Evolutionary conservation across 768 basidiomycete genomes (phyloP).

Genomic region (Dentipellis fragilis): DNA sequence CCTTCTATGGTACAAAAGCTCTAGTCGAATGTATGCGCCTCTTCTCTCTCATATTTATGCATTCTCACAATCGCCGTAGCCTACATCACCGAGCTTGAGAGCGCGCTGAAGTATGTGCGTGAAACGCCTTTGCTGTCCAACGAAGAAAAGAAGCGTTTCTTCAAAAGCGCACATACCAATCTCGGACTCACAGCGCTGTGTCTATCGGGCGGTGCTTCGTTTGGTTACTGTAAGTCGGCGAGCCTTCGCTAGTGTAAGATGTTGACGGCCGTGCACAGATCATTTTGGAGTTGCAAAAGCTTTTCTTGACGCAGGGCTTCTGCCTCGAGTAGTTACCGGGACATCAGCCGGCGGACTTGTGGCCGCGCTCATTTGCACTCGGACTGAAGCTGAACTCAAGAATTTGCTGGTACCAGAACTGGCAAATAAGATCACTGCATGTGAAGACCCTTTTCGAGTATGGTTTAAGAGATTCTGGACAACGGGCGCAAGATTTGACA

Average conservation of each 20-base stretch:
- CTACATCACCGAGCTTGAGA: constrained; percentile 72
- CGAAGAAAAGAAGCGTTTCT: constrained; percentile 90
- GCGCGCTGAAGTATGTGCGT: constrained; percentile 66
- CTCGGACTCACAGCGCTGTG: constrained; percentile 88
- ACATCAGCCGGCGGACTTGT: constrained; percentile 90
- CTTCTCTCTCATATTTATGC: not conserved
- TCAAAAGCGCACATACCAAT: constrained; percentile 82
- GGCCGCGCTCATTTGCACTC: constrained; percentile 66
- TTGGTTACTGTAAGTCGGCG: constrained; percentile 77
- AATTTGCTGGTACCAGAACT: constrained; percentile 70
- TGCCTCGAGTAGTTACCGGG: constrained; percentile 90
- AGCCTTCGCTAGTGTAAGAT: not conserved
- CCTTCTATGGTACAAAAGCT: constrained; percentile 85
- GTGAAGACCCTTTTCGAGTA: constrained; percentile 62
- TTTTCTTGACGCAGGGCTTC: constrained; percentile 73
- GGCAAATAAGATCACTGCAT: constrained; percentile 75
- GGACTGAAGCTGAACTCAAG: constrained; percentile 81
- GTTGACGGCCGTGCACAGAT: constrained; percentile 31
- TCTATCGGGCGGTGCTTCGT: constrained; percentile 90
- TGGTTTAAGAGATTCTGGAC: constrained; percentile 67
- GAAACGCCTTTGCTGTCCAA: constrained; percentile 60
- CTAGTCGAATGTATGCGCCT: constrained; percentile 64
- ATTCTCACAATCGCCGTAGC: constrained; percentile 29
- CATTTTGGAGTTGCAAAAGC: constrained; percentile 90
- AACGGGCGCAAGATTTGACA: constrained; percentile 94